These are phyloP conservation scores for Colletotrichum musicola DNA, from an alignment of 2,329 filamentous ascomycete genomes.

Conservation along the genomic window DNA sequence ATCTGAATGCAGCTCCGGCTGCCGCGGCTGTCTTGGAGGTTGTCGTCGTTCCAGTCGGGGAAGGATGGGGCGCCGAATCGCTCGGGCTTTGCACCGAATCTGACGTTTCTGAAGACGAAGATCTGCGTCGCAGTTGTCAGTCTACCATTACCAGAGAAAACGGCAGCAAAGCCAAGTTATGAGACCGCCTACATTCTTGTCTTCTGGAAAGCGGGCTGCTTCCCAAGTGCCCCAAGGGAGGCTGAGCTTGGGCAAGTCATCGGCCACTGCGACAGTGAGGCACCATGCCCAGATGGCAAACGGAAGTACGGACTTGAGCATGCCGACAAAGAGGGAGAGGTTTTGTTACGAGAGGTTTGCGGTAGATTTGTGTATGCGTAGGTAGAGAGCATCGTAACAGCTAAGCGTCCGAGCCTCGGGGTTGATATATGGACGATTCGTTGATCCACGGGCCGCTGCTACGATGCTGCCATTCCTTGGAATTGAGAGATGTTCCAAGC, in stretches of 20 bases:
- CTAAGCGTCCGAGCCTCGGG: too few species aligned
- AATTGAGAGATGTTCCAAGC: too few species aligned
- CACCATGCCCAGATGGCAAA: neutral
- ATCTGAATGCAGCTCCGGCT: slow-evolving; percentile 17
- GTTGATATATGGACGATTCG: too few species aligned
- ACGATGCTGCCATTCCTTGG: too few species aligned
- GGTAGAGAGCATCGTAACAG: too few species aligned
- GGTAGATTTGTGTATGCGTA: too few species aligned
- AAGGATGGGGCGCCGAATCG: slow-evolving; percentile 7
- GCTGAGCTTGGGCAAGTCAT: neutral
- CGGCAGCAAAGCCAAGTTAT: too few species aligned
- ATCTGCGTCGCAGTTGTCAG: neutral
- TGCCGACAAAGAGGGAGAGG: neutral
- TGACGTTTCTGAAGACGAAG: slow-evolving; percentile 5
- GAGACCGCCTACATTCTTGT: neutral
- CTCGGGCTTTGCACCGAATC: slow-evolving; percentile 17
- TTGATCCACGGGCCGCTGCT: too few species aligned
- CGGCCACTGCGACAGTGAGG: neutral
- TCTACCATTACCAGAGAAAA: too few species aligned
- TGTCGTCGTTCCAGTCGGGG: slow-evolving; percentile 12
- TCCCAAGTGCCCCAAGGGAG: slow-evolving; percentile 9
- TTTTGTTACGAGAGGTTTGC: too few species aligned
- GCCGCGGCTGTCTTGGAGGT: neutral
- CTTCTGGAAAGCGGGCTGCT: slow-evolving; percentile 1
- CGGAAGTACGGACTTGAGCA: neutral